Conservation (phyloP, 345 rosid species). For the Eucalyptus grandis region DNA sequence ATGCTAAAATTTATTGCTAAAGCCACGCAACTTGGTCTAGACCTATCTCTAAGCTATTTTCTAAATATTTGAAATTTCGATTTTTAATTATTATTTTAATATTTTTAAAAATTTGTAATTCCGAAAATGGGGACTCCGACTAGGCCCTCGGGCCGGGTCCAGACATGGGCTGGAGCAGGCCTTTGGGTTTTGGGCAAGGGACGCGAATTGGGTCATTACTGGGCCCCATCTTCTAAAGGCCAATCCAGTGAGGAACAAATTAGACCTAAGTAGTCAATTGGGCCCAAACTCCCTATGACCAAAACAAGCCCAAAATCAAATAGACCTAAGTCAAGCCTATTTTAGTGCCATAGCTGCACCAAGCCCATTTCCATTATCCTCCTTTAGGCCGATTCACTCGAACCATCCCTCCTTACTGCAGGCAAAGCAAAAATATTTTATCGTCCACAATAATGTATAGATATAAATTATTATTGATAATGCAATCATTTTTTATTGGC, state of each 20-base stretch:
- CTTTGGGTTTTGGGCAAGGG: neutral
- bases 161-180: neutral
- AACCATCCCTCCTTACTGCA: too few species aligned
- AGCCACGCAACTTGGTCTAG: too few species aligned
- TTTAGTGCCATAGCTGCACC: neutral
- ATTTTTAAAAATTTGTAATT: too few species aligned
- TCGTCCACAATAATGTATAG: too few species aligned
- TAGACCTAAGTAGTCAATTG: neutral
- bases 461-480: too few species aligned
- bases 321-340: neutral
- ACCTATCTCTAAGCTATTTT: neutral
- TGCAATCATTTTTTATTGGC: too few species aligned
- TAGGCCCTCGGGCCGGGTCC: neutral
- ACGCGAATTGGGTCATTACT: neutral
- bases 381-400: neutral
- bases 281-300: neutral
- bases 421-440: too few species aligned
- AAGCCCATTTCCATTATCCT: neutral
- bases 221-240: neutral
- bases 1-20: too few species aligned
- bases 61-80: neutral
- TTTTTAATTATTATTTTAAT: too few species aligned
- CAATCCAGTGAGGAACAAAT: neutral
- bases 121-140: neutral
- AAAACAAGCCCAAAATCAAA: rapidly evolving